Evolutionary conservation across 805 yeast genomes (phyloP).

Genomic region (Yarrowia phangngaensis): DNA sequence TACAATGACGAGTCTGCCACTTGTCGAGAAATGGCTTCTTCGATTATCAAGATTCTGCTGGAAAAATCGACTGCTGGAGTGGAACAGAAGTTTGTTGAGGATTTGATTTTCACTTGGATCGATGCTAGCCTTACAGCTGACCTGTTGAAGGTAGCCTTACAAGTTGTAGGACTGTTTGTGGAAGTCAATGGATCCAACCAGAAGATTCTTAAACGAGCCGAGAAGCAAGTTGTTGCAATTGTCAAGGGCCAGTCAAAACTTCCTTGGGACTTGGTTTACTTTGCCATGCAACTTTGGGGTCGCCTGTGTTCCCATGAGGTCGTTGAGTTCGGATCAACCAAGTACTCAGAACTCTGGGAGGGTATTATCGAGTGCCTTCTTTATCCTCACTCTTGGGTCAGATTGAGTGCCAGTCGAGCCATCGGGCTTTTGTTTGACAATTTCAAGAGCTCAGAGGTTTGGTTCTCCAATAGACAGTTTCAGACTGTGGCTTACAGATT

Average conservation of each 20-base stretch:
- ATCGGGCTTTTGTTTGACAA: constrained; percentile 51
- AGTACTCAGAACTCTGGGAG: constrained; percentile 49
- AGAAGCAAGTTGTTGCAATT: constrained; percentile 39
- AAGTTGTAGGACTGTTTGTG: constrained; percentile 61
- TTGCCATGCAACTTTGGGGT: constrained; percentile 51
- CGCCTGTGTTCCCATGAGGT: constrained; percentile 37
- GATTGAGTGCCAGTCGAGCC: constrained; percentile 61
- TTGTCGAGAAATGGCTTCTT: constrained; percentile 80
- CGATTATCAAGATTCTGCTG: constrained; percentile 55
- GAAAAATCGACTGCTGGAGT: constrained; percentile 33
- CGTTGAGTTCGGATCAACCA: constrained; percentile 36
- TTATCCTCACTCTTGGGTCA: constrained; percentile 90
- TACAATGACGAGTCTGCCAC: constrained; percentile 72
- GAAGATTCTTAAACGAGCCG: constrained; percentile 45
- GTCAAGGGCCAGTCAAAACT: constrained; percentile 44
- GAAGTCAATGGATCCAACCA: constrained; percentile 47
- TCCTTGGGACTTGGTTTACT: constrained; percentile 77
- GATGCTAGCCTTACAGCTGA: constrained; percentile 44
- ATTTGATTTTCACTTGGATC: constrained; percentile 59
- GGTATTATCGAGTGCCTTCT: constrained; percentile 53
- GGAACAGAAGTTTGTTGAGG: constrained; percentile 41
- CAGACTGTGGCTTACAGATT: constrained; percentile 60
- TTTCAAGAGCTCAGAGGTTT: constrained; percentile 27
- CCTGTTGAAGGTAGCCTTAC: constrained; percentile 69
- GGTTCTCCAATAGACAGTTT: constrained; percentile 46